Evolutionary conservation across 177 flowering plant genomes (phyloP).

Genomic region (Tripterygium wilfordii): DNA sequence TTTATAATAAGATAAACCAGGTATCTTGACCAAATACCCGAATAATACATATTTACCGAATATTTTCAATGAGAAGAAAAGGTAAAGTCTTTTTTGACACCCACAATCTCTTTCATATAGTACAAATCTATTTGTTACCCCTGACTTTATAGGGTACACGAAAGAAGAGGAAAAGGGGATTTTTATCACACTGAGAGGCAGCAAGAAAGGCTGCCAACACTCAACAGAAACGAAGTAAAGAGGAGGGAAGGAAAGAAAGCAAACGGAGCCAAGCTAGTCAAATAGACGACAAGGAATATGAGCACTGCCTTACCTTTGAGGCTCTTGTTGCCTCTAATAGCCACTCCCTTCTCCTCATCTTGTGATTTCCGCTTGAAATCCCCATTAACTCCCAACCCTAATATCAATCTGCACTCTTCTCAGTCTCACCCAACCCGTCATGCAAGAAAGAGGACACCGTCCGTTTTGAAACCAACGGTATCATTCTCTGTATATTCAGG

Average conservation of each 20-base stretch:
- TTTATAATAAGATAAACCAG: no score
- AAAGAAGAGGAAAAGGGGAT: no score
- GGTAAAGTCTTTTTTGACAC: no score
- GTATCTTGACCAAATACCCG: no score
- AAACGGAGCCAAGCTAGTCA: background rate
- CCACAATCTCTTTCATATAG: no score
- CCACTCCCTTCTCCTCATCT: slow-evolving; percentile 3
- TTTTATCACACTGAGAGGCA: no score
- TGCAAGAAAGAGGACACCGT: slow-evolving; percentile 1
- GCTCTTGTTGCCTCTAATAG: slow-evolving; percentile 12
- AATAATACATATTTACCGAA: no score
- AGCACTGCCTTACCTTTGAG: slow-evolving; percentile 7
- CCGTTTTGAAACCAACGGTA: slow-evolving; percentile 23
- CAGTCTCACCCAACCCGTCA: slow-evolving; percentile 13
- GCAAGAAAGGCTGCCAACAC: slow-evolving; percentile 6
- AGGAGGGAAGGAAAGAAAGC: background rate
- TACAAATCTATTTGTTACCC: no score
- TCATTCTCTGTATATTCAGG: slow-evolving; percentile 7
- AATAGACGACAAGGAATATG: background rate
- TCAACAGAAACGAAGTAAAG: no score
- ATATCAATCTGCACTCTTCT: background rate
- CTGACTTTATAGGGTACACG: no score
- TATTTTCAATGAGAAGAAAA: no score
- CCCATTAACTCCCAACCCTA: slow-evolving; percentile 7
- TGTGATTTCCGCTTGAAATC: slow-evolving; percentile 10